Base-by-base conservation (phyloP, 1,284 basidiomycete species). In the Wolfiporia cocos region DNA sequence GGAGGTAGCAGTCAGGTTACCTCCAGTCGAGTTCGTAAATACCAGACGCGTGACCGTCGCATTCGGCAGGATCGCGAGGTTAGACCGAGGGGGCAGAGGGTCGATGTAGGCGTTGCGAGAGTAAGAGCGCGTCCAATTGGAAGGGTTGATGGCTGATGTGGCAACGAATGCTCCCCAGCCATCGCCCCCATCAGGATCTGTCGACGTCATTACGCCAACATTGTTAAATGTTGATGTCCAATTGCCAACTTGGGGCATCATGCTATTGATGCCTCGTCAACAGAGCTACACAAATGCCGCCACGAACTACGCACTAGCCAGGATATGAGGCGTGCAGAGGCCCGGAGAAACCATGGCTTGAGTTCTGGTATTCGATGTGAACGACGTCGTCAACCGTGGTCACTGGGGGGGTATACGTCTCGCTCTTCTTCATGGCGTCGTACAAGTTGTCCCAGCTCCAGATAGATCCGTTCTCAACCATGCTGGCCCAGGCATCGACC, bases 51-150 rank as follows among this genome's bases (percentile, higher is more conserved):
- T 84, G 23, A 81, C 85, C 7, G 66, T 69, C 36, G 67, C 64
- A 44, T 65, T 77, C 54, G 67, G 62, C 18, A 83, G 66, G 46
- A 88, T 76, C 46, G 74, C 70, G 37, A 87, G 71, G 57, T 89
- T 88, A 19, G 68, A 37, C 34, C 80, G 70, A 10, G 74, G 67
- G 4, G 73, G 68, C 23, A 76, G 63, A 4, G 78, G 70, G 55
- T 84, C 80, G 53, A 87, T 76, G 66, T 88, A 88, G 1, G 74
- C 83, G 1, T 75, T 71, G 42, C 78, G 74, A 5, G 83, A 70
- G 62, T 84, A 81, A 6, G 78, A 84, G 30, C 86, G 73, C 1
- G 77, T 78, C 69, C 76, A 74, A 69, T 81, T 86, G 24, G 59
- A 34, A 1, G 76, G 73, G 62, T 86, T 81, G 60, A 88, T 78